Base-by-base conservation (phyloP, 495 filamentous ascomycete genomes). In the Penicillium mononematosum region DNA sequence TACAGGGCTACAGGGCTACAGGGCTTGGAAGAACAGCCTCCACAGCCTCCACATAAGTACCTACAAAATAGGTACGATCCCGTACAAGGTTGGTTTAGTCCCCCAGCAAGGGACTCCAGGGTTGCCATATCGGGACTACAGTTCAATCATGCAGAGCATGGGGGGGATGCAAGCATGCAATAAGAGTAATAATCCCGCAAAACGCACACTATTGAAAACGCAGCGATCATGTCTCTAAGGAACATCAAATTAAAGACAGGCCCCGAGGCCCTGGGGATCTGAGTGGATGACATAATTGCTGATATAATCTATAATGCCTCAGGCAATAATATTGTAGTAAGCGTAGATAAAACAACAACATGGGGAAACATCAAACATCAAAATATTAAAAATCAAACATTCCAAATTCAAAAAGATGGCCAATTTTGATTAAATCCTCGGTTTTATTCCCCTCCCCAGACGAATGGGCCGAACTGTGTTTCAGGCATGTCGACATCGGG, bases 401-500 rank as follows among this genome's bases (percentile, higher is more conserved):
- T 48, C 22, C 4, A 50, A 56, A 43, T 4, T 20, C 20, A 53
- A 22, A 47, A 10, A 32, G 46, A 17, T 32, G 50, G 51, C 24
- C 8, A 16, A 44, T 45, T 45, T 45, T 3, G 31, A 49, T 36
- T 36, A 5, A 34, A 24, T 16, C 11, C 3, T 25, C 17, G 45
- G 45, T 2, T 3, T 50, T 25, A 12, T 17, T 7, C 36, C 36
- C 36, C 36, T 39, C 7, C 6, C 36, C 16, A 24, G n/a, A 29
- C 20, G 34, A 27, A 41, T 42, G 25, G 31, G 16, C 27, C 25
- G 14, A 17, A 29, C 45, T 16, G 45, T n/a, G 46, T 17, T 27
- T 20, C 42, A 45, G 57, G 61, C 50, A 73, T 70, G 69, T 68
- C 69, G 46, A 61, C 62, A 50, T 60, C 68, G 48, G 65, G 55